A percentile compares a stretch with the other conserved stretches of the same genome.
These are phyloP conservation scores for Myriosclerotinia curreyana DNA, from an alignment of 2,329 filamentous ascomycete genomes.

Conservation along the genomic window DNA sequence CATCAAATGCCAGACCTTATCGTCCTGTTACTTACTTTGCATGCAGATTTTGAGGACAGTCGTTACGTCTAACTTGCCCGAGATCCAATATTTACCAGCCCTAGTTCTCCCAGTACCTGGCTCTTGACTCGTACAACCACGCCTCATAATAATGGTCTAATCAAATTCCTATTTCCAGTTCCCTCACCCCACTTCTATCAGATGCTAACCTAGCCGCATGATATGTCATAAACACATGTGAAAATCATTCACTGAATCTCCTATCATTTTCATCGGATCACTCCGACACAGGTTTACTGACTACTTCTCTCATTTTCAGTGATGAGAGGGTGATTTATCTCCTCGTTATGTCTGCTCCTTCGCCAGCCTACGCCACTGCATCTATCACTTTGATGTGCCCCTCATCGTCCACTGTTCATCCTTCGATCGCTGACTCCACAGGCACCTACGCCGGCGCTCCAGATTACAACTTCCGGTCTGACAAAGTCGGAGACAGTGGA, in stretches of 20 bases:
- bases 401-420: background rate
- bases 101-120: background rate
- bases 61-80: background rate
- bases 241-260: background rate
- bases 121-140: background rate
- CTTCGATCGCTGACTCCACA: background rate
- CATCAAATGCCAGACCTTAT: too few relatives aligned
- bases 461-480: background rate
- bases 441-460: background rate
- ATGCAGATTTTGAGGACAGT: background rate
- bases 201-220: background rate
- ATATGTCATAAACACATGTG: background rate
- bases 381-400: background rate
- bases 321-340: background rate
- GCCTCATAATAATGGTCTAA: background rate
- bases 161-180: background rate
- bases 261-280: background rate
- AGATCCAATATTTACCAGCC: background rate
- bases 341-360: background rate
- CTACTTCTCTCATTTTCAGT: background rate
- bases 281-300: background rate
- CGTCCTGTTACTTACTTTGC: background rate
- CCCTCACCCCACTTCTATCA: background rate
- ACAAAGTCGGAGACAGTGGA: background rate
- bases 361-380: background rate